Percentiles rank a stretch among this genome's conserved stretches.
phyloP scores from a whole-genome alignment of 805 yeast species.

The Saccharomyces paradoxus region DNA sequence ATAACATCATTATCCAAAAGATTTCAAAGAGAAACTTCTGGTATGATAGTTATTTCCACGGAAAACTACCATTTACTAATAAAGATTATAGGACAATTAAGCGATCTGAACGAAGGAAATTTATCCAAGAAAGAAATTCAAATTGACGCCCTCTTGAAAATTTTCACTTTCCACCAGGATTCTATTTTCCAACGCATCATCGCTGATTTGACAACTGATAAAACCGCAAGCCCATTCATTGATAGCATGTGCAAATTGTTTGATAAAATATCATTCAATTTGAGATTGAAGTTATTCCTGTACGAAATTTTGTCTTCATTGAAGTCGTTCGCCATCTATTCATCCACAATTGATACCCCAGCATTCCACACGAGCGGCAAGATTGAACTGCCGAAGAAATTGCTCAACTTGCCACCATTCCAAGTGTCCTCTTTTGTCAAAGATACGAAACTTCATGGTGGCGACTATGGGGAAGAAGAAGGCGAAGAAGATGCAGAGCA shows the following conservation, averaged over 20 bases:
- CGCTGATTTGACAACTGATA: conserved; percentile 7
- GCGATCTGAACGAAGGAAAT: conserved; percentile 6
- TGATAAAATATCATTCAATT: conserved; percentile 21
- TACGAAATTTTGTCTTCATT: conserved; percentile 27
- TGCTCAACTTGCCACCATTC: conserved; percentile 26
- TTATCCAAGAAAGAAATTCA: conserved; percentile 7
- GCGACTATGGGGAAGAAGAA: not conserved
- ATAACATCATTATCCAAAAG: conserved; percentile 19
- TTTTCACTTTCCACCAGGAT: conserved; percentile 26
- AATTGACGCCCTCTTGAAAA: conserved; percentile 20
- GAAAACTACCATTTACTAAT: conserved; percentile 11
- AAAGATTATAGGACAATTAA: conserved; percentile 9
- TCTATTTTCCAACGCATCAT: conserved; percentile 18
- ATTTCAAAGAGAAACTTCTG: conserved; percentile 7
- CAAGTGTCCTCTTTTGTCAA: conserved; percentile 27
- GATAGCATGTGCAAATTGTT: conserved; percentile 16
- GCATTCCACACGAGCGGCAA: not conserved
- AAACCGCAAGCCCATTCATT: conserved; percentile 8
- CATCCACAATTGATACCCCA: conserved; percentile 10
- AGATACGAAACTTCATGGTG: not conserved
- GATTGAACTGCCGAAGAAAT: conserved; percentile 17
- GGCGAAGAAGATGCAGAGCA: conserved; percentile 1
- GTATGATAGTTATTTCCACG: conserved; percentile 7
- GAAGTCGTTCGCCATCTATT: conserved; percentile 23
- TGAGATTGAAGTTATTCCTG: conserved; percentile 24